Conservation (phyloP, 495 filamentous ascomycete species). For the Venustampulla echinocandica region DNA sequence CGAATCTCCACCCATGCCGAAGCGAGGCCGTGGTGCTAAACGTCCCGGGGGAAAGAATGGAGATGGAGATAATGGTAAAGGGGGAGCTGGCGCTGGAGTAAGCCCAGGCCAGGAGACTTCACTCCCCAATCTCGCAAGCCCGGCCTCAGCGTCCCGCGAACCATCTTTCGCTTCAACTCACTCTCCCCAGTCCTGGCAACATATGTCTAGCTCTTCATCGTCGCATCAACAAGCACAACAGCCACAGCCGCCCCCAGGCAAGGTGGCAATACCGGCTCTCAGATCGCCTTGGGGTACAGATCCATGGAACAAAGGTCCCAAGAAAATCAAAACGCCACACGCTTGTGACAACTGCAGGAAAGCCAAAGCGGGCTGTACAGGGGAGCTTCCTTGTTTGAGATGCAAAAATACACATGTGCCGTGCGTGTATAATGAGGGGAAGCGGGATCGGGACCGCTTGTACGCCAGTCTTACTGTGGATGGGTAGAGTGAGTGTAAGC, state of each 20-base stretch:
- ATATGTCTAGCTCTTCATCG: too few species aligned
- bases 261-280: slow-evolving; percentile 17
- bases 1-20: background rate
- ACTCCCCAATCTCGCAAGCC: background rate
- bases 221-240: too few species aligned
- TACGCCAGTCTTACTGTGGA: slow-evolving; percentile 19
- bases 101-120: too few species aligned
- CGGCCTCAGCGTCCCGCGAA: background rate
- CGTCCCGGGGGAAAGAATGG: background rate
- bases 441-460: slow-evolving; percentile 45
- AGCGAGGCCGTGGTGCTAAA: background rate
- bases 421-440: slow-evolving; percentile 49
- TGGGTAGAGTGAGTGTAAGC: slow-evolving; percentile 22
- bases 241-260: slow-evolving; percentile 3
- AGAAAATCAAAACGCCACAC: slow-evolving; percentile 18
- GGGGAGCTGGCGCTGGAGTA: too few species aligned
- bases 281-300: background rate
- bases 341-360: slow-evolving; percentile 28
- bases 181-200: background rate
- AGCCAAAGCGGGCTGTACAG: slow-evolving; percentile 48
- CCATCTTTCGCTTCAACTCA: background rate
- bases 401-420: slow-evolving; percentile 37
- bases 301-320: background rate
- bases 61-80: too few species aligned
- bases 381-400: slow-evolving; percentile 44